Evolutionary conservation across 164 flowering plant genomes (phyloP), one percentile per base, ranked within the genome.

Genomic region (Vitis riparia): DNA sequence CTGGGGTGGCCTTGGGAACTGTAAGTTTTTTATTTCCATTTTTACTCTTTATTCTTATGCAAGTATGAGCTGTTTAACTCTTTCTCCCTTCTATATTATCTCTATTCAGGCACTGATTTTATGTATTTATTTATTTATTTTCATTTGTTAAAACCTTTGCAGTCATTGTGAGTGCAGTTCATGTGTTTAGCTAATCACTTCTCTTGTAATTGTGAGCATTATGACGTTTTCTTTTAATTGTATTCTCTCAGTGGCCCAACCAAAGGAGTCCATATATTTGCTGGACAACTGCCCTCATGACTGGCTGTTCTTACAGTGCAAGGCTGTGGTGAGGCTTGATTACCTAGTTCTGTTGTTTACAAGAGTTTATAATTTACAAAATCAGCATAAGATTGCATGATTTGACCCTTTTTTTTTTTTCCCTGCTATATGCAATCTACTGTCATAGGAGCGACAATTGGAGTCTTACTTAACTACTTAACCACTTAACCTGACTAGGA

Each of bases 1-100:
- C 57, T 96, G 99, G 99, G 98, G 99, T 77, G 99, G 98, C 68
- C 94, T 96, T 76, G 99, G 99, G 19, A 70, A 93, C 70, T 85
- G 99, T 96, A 78, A 86, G 97, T 89, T 76, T 62, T 58, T 55
- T 9, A 50, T 63, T 67, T 68, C 51, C n/a, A 11, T 6, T 64
- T 51, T 48, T 51, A 17, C 30, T 63, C n/a, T 53, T 15, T 68
- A 11, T 62, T 0, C 51, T 53, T n/a, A 62, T 30, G 6, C 44
- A 48, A 14, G 16, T 10, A 61, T n/a, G 17, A 63, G 23, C 66
- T 17, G 11, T 63, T 44, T 63, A 16, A 17, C 59, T n/a, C 49
- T 23, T 23, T 23, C 48, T 57, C 60, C 8, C 29, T 37, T 52
- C 23, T n/a, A 23, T 72, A 29, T n/a, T 65, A 55, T 27, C 9